phyloP scores from a whole-genome alignment of 176 grass and related monocot genomes.

The Aegilops tauschii region DNA sequence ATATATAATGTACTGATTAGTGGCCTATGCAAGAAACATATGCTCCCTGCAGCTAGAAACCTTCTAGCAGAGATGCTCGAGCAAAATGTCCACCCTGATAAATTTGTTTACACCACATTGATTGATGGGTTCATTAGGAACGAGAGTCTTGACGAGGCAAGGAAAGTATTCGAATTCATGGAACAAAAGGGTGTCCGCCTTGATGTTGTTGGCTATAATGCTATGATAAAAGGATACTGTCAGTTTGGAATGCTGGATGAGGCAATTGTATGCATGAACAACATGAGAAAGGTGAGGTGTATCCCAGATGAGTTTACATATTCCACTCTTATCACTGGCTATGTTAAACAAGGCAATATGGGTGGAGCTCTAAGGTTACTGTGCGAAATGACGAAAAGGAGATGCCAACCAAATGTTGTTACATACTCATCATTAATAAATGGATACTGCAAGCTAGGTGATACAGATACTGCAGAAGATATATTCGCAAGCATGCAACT shows the following conservation, averaged over 20 bases:
- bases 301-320: slow-evolving; percentile 79
- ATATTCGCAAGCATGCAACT: slow-evolving; percentile 54
- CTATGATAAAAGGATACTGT: slow-evolving; percentile 89
- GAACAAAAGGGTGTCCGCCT: slow-evolving; percentile 39
- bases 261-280: slow-evolving; percentile 51
- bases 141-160: slow-evolving; percentile 60
- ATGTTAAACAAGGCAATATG: slow-evolving; percentile 52
- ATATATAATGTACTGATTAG: slow-evolving; percentile 83
- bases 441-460: slow-evolving; percentile 56
- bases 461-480: slow-evolving; percentile 50
- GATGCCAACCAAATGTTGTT: slow-evolving; percentile 63
- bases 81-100: slow-evolving; percentile 69
- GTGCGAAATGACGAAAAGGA: slow-evolving; percentile 69
- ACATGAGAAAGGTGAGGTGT: slow-evolving; percentile 51
- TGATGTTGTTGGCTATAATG: slow-evolving; percentile 66
- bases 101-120: slow-evolving; percentile 82
- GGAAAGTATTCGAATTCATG: slow-evolving; percentile 73
- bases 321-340: slow-evolving; percentile 62
- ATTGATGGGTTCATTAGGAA: slow-evolving; percentile 85
- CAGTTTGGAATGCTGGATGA: slow-evolving; percentile 75
- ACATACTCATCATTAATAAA: slow-evolving; percentile 69
- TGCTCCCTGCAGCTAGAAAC: slow-evolving; percentile 75
- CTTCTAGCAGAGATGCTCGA: slow-evolving; percentile 77
- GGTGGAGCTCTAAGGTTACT: slow-evolving; percentile 51
- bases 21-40: slow-evolving; percentile 77